phyloP scores from a whole-genome alignment of 2,329 filamentous ascomycete species.

The Trichoderma breve region DNA sequence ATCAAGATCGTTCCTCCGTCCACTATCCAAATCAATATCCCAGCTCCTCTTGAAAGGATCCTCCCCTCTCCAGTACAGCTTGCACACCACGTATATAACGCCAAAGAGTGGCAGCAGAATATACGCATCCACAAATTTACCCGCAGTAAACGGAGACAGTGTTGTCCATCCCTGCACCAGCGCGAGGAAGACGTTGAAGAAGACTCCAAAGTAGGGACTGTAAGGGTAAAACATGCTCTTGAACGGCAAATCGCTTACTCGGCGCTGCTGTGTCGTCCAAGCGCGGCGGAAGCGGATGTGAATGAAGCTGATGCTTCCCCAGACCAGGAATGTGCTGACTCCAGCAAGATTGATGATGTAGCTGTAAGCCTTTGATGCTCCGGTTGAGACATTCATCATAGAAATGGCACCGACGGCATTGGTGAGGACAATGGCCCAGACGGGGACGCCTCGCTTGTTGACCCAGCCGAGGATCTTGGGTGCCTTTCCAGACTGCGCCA shows the following conservation, averaged over 20 bases:
- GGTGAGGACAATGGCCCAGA: conserved; percentile 62
- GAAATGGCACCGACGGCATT: conserved; percentile 69
- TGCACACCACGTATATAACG: conserved; percentile 56
- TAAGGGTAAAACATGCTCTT: conserved; percentile 54
- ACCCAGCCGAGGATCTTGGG: conserved; percentile 68
- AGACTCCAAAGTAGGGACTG: conserved; percentile 58
- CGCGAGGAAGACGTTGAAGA: conserved; percentile 57
- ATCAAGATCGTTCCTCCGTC: conserved; percentile 55
- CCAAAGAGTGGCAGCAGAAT: conserved; percentile 59
- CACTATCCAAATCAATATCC: conserved; percentile 57
- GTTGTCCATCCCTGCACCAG: conserved; percentile 62
- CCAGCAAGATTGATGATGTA: conserved; percentile 71
- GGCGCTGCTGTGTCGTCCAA: conserved; percentile 58
- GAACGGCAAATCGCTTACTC: conserved; percentile 54
- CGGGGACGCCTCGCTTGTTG: conserved; percentile 60
- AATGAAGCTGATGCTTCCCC: conserved; percentile 67
- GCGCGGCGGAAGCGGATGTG: conserved; percentile 70
- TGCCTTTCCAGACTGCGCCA: conserved; percentile 71
- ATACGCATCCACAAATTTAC: conserved; percentile 62
- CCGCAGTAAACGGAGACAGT: conserved; percentile 55
- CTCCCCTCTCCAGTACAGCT: conserved; percentile 48
- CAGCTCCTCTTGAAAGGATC: conserved; percentile 49
- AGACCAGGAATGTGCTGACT: conserved; percentile 70
- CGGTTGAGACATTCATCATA: conserved; percentile 72
- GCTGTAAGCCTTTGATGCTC: conserved; percentile 61